Percentiles rank a stretch among this genome's conserved stretches.
Evolutionary conservation across 2,329 filamentous ascomycete genomes (phyloP).

Genomic region (Calycina marina): DNA sequence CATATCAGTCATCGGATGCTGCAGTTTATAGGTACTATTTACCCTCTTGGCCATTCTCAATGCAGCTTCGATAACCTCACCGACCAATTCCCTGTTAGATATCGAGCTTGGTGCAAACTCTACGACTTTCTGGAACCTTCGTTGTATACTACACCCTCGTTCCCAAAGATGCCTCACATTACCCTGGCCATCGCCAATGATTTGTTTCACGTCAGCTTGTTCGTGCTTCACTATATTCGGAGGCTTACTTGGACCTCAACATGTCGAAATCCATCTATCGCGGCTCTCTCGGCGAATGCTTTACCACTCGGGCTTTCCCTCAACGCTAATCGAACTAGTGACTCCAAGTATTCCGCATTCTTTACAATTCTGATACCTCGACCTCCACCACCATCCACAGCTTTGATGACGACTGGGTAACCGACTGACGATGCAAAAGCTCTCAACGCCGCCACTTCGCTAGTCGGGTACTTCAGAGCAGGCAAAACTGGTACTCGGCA

Average conservation of each 20-base stretch:
- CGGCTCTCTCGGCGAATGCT: conserved; percentile 44
- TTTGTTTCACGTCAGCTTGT: too few species aligned
- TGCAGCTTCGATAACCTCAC: conserved; percentile 29
- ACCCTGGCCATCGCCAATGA: conserved; percentile 36
- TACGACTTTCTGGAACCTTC: conserved; percentile 36
- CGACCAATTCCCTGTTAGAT: conserved; percentile 28
- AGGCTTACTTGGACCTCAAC: conserved; percentile 33
- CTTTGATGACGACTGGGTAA: conserved; percentile 41
- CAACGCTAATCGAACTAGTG: conserved; percentile 39
- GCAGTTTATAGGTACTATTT: too few species aligned
- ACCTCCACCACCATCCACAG: conserved; percentile 46
- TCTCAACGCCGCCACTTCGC: conserved; percentile 44
- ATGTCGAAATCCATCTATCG: conserved; percentile 40
- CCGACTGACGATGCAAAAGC: conserved; percentile 26
- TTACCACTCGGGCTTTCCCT: conserved; percentile 43
- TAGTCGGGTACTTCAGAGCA: conserved; percentile 51
- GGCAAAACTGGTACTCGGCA: conserved; percentile 57
- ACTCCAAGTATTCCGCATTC: conserved; percentile 33
- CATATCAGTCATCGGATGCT: conserved; percentile 1
- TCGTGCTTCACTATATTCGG: too few species aligned
- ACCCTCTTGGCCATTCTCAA: conserved; percentile 37
- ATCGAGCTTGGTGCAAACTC: conserved; percentile 53
- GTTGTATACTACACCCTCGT: conserved; percentile 35
- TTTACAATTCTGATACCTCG: conserved; percentile 46
- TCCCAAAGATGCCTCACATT: conserved; percentile 28